phyloP scores from a whole-genome alignment of 179 eudicot species.

The Actinidia chinensis region DNA sequence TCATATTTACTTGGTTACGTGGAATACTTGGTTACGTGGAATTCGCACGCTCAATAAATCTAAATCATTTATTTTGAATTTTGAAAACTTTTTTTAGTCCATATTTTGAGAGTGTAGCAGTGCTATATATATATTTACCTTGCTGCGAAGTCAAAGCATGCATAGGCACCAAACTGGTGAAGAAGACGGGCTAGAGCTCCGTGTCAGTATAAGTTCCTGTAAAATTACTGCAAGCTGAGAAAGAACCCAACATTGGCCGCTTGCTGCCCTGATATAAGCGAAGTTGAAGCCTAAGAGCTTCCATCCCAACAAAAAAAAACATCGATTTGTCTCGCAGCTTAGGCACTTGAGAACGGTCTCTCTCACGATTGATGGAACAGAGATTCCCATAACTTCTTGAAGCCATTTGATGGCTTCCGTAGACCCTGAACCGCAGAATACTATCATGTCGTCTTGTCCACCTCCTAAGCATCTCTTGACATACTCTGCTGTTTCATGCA shows the following conservation, averaged over 20 bases:
- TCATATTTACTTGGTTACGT: too few species aligned
- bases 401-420: conserved; percentile 80
- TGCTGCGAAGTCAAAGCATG: conserved; percentile 88
- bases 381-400: conserved; percentile 77
- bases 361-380: conserved; percentile 51
- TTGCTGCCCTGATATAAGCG: conserved; percentile 34
- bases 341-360: conserved; percentile 34
- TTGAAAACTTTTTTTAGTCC: too few species aligned
- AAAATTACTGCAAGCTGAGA: conserved; percentile 90
- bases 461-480: conserved; percentile 75
- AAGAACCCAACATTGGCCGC: conserved; percentile 77
- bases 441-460: conserved; percentile 44
- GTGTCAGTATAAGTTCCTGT: conserved; percentile 68
- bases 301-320: conserved; percentile 89
- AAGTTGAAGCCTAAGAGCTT: conserved; percentile 42
- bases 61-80: too few species aligned
- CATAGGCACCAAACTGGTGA: conserved; percentile 75
- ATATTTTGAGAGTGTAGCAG: too few species aligned
- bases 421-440: conserved; percentile 78
- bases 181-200: conserved; percentile 53
- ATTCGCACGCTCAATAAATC: too few species aligned
- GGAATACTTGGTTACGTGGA: too few species aligned
- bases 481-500: conserved; percentile 51
- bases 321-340: conserved; percentile 46
- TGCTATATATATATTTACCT: conserved; percentile 64